Evolutionary conservation across 495 filamentous ascomycete species (phyloP).

Genomic region (Trichoderma erinaceum): DNA sequence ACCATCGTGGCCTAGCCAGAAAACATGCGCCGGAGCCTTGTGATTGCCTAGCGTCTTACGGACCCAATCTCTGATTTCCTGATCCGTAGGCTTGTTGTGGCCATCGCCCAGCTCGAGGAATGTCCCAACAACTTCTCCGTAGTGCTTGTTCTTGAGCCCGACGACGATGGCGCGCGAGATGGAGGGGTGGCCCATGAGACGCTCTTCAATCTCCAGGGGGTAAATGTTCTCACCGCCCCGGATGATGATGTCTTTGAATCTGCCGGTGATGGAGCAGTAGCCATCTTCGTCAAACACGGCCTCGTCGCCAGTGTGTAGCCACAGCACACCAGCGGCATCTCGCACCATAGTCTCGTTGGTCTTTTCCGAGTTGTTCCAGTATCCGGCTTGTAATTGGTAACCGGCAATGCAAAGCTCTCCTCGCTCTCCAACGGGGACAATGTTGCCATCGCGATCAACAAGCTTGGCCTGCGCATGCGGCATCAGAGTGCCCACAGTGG

Average conservation of each 20-base stretch:
- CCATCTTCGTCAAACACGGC: constrained; percentile 58
- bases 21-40: constrained; percentile 60
- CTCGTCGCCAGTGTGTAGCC: constrained; percentile 67
- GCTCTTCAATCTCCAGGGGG: constrained; percentile 65
- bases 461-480: constrained; percentile 65
- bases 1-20: constrained; percentile 58
- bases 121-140: constrained; percentile 62
- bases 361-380: constrained; percentile 66
- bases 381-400: constrained; percentile 61
- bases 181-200: constrained; percentile 51
- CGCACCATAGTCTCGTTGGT: constrained; percentile 55
- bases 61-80: constrained; percentile 54
- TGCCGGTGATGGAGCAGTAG: constrained; percentile 57
- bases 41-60: constrained; percentile 56
- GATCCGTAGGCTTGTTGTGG: constrained; percentile 33
- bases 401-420: constrained; percentile 66
- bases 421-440: constrained; percentile 53
- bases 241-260: constrained; percentile 63
- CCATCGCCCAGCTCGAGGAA: constrained; percentile 43
- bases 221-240: constrained; percentile 60
- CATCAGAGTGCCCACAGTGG: constrained; percentile 60
- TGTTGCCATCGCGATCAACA: constrained; percentile 50
- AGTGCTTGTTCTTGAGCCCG: constrained; percentile 55
- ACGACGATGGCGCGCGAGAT: constrained; percentile 55
- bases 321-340: constrained; percentile 53